Percentiles rank a stretch among this genome's conserved stretches.
These are phyloP conservation scores for Eucalyptus viminalis DNA, from an alignment of 345 rosid genomes.

Conservation along the genomic window DNA sequence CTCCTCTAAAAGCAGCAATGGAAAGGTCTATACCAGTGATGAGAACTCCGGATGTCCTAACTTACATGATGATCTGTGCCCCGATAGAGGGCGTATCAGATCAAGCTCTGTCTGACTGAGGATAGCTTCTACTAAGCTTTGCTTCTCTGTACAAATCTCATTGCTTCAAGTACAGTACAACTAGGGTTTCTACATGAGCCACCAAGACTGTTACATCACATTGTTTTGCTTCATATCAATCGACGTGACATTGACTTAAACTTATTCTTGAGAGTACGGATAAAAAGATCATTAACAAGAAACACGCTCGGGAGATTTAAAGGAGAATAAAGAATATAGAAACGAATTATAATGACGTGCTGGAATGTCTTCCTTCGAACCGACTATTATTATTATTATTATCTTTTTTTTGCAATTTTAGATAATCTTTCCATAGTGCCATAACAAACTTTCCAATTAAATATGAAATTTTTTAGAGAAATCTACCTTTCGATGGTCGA, in stretches of 20 bases:
- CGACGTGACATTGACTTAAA: not conserved
- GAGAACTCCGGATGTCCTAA: no score
- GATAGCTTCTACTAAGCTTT: no score
- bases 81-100: no score
- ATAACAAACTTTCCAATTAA: not conserved
- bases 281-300: not conserved
- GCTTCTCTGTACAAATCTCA: no score
- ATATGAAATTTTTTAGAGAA: not conserved
- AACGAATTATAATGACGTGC: not conserved
- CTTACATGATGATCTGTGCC: no score
- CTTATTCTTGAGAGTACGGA: not conserved
- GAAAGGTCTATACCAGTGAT: no score
- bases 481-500: no score
- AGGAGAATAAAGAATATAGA: not conserved
- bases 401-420: no score
- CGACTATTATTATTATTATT: no score
- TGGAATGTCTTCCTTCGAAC: not conserved
- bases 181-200: no score
- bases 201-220: not conserved
- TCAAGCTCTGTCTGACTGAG: no score
- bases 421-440: not conserved
- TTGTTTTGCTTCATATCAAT: not conserved
- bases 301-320: not conserved
- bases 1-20: not conserved
- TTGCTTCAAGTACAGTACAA: no score